Evolutionary conservation across 2,329 filamentous ascomycete genomes (phyloP).

Genomic region (Alternaria sp.): DNA sequence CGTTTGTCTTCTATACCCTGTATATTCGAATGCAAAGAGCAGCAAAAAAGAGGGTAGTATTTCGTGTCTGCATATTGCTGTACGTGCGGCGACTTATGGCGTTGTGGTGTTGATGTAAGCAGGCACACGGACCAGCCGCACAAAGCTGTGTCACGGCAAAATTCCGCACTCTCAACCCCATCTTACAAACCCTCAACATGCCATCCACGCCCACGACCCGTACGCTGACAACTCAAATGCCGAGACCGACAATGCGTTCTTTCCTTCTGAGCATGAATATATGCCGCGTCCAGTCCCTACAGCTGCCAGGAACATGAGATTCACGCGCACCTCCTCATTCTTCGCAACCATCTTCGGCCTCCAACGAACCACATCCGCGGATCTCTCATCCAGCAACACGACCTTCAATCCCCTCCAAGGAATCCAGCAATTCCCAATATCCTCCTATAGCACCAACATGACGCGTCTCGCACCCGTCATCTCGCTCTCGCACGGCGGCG

Average conservation of each 20-base stretch:
- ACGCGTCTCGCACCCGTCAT: constrained; percentile 48
- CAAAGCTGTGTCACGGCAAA: constrained; percentile 11
- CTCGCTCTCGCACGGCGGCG: constrained; percentile 50
- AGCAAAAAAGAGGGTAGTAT: background rate
- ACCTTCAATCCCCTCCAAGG: constrained; percentile 32
- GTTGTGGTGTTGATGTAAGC: background rate
- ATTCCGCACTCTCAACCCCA: constrained; percentile 27
- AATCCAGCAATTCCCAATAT: constrained; percentile 36
- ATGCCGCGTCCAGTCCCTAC: background rate
- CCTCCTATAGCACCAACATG: constrained; percentile 34
- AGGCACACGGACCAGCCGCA: background rate
- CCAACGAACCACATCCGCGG: constrained; percentile 14
- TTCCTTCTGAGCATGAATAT: background rate
- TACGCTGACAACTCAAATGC: constrained; percentile 3
- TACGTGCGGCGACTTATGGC: too few relatives aligned
- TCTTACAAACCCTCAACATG: constrained; percentile 22
- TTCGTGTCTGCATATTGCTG: too few relatives aligned
- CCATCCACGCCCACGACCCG: background rate
- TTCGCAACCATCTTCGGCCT: constrained; percentile 16
- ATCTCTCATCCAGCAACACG: constrained; percentile 16
- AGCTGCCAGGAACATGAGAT: constrained; percentile 21
- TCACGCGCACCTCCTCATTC: constrained; percentile 16
- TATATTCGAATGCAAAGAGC: too few relatives aligned
- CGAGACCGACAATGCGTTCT: constrained; percentile 11
- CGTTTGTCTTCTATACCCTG: too few relatives aligned